Conservation (phyloP, 2,329 filamentous ascomycete genomes). For the Penicillium nordicum region DNA sequence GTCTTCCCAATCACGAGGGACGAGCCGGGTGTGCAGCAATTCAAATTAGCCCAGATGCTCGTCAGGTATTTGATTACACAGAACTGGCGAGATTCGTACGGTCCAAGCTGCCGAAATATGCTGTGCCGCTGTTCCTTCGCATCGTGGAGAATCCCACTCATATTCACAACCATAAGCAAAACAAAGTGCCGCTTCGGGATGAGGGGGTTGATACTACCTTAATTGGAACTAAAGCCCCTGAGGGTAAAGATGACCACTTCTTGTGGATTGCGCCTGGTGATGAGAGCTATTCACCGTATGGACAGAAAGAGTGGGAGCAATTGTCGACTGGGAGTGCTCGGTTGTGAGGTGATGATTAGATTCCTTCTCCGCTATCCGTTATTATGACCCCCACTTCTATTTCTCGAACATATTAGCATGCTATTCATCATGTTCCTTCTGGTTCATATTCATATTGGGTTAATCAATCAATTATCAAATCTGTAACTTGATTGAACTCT, state of each 20-base stretch:
- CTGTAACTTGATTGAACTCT: no score
- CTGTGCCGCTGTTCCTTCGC: slow-evolving; percentile 70
- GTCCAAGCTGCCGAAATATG: slow-evolving; percentile 65
- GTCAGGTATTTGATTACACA: slow-evolving; percentile 56
- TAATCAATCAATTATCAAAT: no score
- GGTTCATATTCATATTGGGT: no score
- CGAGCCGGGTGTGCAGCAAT: slow-evolving; percentile 61
- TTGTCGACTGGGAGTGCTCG: slow-evolving; percentile 47
- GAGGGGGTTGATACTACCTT: slow-evolving; percentile 62
- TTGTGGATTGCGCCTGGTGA: slow-evolving; percentile 50
- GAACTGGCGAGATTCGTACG: slow-evolving; percentile 58
- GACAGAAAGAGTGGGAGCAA: slow-evolving; percentile 55
- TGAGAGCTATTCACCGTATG: slow-evolving; percentile 59
- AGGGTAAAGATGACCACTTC: slow-evolving; percentile 46
- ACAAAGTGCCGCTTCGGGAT: slow-evolving; percentile 66
- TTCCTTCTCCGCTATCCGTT: no score
- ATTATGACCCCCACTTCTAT: no score
- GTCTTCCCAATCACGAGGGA: slow-evolving; percentile 64
- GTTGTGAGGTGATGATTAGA: slow-evolving; percentile 32
- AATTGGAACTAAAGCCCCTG: slow-evolving; percentile 44
- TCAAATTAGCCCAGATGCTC: slow-evolving; percentile 53
- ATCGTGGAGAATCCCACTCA: slow-evolving; percentile 49
- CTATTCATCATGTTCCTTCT: no score
- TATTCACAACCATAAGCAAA: slow-evolving; percentile 72
- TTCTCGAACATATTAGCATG: no score